Base-by-base conservation (phyloP, 2,329 filamentous ascomycete genomes). In the Exophiala bonariae region DNA sequence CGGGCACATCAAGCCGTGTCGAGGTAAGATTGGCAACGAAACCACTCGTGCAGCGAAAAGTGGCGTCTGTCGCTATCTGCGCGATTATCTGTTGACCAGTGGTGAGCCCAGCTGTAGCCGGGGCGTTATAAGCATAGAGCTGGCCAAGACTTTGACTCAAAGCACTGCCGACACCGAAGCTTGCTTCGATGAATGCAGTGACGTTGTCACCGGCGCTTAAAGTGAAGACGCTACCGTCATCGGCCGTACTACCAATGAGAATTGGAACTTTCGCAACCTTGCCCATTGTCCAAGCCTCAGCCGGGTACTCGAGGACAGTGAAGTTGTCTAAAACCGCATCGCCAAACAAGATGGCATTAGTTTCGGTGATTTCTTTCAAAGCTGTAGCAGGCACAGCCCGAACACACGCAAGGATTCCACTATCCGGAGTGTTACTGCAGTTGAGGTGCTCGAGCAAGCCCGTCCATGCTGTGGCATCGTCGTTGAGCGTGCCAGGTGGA, bases 171-270 rank as follows among this genome's bases (percentile, higher is more conserved):
- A 60, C 55, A 6, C 17, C 17, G 14, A 39, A 20, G 14, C 14
- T 39, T 22, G 36, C n/a, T n/a, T 34, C 32, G n/a, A 34, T 34
- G 17, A 34, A 34, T 7, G 20, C 19, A 16, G 11, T 31, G 26
- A 41, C 26, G 52, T 63, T 57, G 41, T 51, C 59, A 23, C 59
- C 28, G 11, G 20, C 45, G 14, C 58, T 60, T 16, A 63, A 49
- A 19, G 54, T 49, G 54, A 66, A 66, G 23, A 64, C 55, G n/a
- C 63, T 59, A 31, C 66, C 66, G 58, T 69, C 66, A 44, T 67
- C 59, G 3, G 60, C 58, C 38, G 64, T 68, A 10, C 57, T 60
- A 19, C 66, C 66, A 22, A 56, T 60, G 17, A 69, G 44, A 18
- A 66, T 59, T 5, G 66, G 66, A 18, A 69, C 60, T 17, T 57